Conservation (phyloP, 108 stramenopile species). For the Skeletonema grethae region DNA sequence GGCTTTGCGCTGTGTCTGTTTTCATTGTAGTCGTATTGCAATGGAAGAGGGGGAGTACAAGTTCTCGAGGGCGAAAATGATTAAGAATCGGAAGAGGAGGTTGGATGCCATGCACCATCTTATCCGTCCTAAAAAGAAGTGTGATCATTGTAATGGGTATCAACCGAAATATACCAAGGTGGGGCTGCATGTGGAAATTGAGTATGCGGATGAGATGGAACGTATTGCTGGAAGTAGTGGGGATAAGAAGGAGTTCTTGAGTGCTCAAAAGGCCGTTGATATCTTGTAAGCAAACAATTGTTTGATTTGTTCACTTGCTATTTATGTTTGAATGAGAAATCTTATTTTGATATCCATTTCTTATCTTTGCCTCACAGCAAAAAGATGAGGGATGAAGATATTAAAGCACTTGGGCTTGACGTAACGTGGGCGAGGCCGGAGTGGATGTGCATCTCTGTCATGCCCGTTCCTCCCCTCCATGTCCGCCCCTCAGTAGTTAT, state of each 20-base stretch:
- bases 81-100: constrained; percentile 70
- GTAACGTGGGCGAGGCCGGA: constrained; percentile 93
- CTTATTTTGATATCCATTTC: constrained; percentile 12
- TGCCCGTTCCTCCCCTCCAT: constrained; percentile 98
- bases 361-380: constrained; percentile 34
- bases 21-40: constrained; percentile 86
- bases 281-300: constrained; percentile 63
- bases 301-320: constrained; percentile 2
- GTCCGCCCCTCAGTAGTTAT: constrained; percentile 94
- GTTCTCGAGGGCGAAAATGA: constrained; percentile 61
- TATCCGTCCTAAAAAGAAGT: constrained; percentile 85
- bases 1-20: constrained; percentile 95
- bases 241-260: constrained; percentile 93
- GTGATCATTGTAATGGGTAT: constrained; percentile 85
- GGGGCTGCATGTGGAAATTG: constrained; percentile 87
- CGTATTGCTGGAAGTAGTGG: constrained; percentile 65
- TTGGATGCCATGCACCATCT: constrained; percentile 86
- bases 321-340: constrained; percentile 3
- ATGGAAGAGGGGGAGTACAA: constrained; percentile 85
- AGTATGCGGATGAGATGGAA: constrained; percentile 80
- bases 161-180: constrained; percentile 87
- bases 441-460: constrained; percentile 95
- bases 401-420: constrained; percentile 89
- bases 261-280: constrained; percentile 85
- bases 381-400: constrained; percentile 93